Evolutionary conservation across 192 early-diverging fungal genomes (phyloP).

Genomic region (Blastocladiella britannica): DNA sequence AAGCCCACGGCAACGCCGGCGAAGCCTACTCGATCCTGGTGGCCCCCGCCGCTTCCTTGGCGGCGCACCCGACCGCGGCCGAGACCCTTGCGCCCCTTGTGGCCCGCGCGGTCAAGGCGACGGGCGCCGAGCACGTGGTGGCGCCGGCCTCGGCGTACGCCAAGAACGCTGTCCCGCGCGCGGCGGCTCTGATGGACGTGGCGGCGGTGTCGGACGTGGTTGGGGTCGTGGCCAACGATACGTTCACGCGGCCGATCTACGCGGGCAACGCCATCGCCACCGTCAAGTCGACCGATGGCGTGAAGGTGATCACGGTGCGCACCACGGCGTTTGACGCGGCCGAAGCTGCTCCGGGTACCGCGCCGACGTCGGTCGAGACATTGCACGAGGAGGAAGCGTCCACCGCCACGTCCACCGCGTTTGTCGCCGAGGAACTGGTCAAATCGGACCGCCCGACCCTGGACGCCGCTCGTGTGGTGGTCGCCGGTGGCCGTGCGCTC

Average conservation of each 20-base stretch:
- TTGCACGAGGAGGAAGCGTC: slow-evolving; percentile 33
- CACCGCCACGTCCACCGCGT: slow-evolving; percentile 38
- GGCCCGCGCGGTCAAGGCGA: slow-evolving; percentile 40
- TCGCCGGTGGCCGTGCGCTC: slow-evolving; percentile 85
- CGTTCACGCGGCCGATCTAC: slow-evolving; percentile 90
- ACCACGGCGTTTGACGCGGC: slow-evolving; percentile 52
- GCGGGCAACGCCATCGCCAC: slow-evolving; percentile 95
- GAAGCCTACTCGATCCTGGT: slow-evolving; percentile 83
- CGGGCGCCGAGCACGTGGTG: slow-evolving; percentile 61
- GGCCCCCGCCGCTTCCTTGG: slow-evolving; percentile 57
- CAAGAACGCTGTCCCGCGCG: slow-evolving; percentile 87
- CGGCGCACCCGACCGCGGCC: slow-evolving; percentile 41
- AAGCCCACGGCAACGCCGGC: slow-evolving; percentile 40
- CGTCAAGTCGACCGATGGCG: slow-evolving; percentile 66
- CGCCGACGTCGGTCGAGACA: slow-evolving; percentile 38
- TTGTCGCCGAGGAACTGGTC: slow-evolving; percentile 69
- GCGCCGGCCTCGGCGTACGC: slow-evolving; percentile 72
- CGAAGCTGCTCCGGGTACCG: slow-evolving; percentile 14
- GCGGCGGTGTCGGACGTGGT: slow-evolving; percentile 78
- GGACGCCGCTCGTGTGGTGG: slow-evolving; percentile 62
- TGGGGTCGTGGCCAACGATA: slow-evolving; percentile 53
- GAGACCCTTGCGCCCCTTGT: slow-evolving; percentile 60
- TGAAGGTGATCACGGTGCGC: slow-evolving; percentile 81
- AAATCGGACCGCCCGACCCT: slow-evolving; percentile 93
- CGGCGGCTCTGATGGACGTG: slow-evolving; percentile 76